These are phyloP conservation scores for Pseudohalonectria lignicola DNA, from an alignment of 2,329 filamentous ascomycete genomes.

Conservation along the genomic window DNA sequence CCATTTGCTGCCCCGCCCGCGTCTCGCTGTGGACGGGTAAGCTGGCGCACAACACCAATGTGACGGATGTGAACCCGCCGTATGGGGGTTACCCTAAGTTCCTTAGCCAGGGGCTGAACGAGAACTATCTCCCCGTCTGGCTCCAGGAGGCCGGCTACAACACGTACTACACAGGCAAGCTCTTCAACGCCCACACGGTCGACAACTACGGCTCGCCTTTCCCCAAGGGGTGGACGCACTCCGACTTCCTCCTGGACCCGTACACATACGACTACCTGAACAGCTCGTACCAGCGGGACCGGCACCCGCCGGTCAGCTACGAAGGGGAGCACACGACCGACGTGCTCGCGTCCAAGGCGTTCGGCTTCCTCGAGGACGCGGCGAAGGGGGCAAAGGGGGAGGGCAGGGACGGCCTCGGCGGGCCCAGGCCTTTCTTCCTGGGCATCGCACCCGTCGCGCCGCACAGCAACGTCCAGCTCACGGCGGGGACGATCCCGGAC, in stretches of 20 bases:
- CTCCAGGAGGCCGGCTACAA: slow-evolving; percentile 57
- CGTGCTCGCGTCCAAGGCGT: slow-evolving; percentile 45
- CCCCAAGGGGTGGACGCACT: slow-evolving; percentile 47
- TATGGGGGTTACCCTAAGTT: slow-evolving; percentile 55
- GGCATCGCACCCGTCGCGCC: slow-evolving; percentile 55
- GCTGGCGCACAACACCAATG: slow-evolving; percentile 60
- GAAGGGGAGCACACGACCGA: slow-evolving; percentile 34
- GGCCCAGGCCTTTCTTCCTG: slow-evolving; percentile 53
- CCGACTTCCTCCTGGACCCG: slow-evolving; percentile 41
- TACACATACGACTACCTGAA: slow-evolving; percentile 55
- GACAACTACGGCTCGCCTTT: slow-evolving; percentile 49
- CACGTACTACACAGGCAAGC: slow-evolving; percentile 64
- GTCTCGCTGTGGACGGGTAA: slow-evolving; percentile 56
- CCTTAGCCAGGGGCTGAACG: slow-evolving; percentile 50
- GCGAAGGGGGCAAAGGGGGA: slow-evolving; percentile 30
- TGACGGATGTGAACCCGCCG: slow-evolving; percentile 46
- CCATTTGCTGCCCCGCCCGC: slow-evolving; percentile 57
- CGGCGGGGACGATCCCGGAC: background rate
- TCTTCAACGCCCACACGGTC: slow-evolving; percentile 54
- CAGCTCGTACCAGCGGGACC: slow-evolving; percentile 45
- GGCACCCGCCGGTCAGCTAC: slow-evolving; percentile 40
- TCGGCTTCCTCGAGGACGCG: slow-evolving; percentile 51
- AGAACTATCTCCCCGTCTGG: slow-evolving; percentile 60
- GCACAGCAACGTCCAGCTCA: slow-evolving; percentile 36
- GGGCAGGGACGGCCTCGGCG: no score